These are phyloP conservation scores for Pestalotiopsis sp. DNA, from an alignment of 2,329 filamentous ascomycete species.

Conservation along the genomic window DNA sequence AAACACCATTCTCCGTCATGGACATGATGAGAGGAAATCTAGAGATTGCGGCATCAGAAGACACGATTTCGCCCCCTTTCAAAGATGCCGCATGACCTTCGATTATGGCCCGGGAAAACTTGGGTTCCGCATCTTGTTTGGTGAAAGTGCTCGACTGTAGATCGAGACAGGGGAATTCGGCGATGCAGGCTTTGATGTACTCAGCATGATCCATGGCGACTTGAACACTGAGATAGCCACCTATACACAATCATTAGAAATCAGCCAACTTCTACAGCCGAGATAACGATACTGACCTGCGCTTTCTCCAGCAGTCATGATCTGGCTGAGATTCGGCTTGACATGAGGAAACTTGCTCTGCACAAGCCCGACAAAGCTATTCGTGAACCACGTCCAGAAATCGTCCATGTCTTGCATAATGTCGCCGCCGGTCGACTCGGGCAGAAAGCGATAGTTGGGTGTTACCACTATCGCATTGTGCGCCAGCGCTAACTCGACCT, in stretches of 20 bases:
- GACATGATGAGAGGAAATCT: neutral
- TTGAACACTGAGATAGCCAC: neutral
- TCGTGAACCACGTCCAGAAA: slow-evolving; percentile 2
- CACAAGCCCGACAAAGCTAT: neutral
- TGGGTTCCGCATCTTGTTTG: neutral
- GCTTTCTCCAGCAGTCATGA: neutral
- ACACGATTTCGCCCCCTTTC: neutral
- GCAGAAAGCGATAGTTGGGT: slow-evolving; percentile 4
- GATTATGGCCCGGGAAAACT: neutral
- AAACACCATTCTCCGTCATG: neutral
- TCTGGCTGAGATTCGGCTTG: neutral
- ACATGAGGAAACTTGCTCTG: neutral
- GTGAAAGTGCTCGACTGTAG: neutral
- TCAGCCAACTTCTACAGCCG: neutral
- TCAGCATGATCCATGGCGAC: neutral
- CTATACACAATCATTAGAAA: neutral
- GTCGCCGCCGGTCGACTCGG: neutral
- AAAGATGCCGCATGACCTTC: neutral
- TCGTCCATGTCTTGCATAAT: slow-evolving; percentile 7
- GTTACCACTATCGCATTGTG: neutral
- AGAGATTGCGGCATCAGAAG: neutral
- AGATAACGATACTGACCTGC: neutral
- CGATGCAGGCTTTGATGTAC: neutral
- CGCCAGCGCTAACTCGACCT: neutral
- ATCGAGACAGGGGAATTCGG: neutral